Conservation (phyloP, 352 stramenopile genomes). For the Globisporangium uncinulatum region DNA sequence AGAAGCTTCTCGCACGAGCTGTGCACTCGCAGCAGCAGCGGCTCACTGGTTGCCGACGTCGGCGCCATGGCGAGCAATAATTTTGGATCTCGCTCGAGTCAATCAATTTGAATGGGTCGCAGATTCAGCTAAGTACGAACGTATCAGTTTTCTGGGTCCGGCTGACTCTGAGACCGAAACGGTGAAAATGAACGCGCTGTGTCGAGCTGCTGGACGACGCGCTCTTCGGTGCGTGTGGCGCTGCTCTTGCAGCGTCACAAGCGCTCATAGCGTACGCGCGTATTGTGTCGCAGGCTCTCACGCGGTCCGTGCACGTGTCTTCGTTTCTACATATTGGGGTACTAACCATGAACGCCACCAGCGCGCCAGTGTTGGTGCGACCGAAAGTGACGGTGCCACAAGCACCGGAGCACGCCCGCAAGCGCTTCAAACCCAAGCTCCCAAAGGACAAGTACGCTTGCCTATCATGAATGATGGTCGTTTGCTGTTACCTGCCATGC, state of each 20-base stretch:
- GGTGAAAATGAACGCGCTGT: too few relatives aligned
- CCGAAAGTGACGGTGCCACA: constrained; percentile 36
- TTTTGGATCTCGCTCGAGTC: not conserved
- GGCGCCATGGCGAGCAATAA: constrained; percentile 22
- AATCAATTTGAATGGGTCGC: too few relatives aligned
- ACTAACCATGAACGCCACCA: not conserved
- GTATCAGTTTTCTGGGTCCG: too few relatives aligned
- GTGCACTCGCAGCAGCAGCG: constrained; percentile 39
- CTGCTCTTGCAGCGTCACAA: too few relatives aligned
- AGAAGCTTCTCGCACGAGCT: constrained; percentile 46
- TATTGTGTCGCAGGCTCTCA: too few relatives aligned
- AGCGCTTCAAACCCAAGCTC: constrained; percentile 43
- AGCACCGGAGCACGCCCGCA: constrained; percentile 12
- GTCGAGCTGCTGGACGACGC: not conserved
- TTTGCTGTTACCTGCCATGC: not conserved
- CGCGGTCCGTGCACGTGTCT: too few relatives aligned
- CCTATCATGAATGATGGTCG: not conserved
- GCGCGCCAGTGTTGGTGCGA: constrained; percentile 3
- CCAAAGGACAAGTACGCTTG: constrained; percentile 38
- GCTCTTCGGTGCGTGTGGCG: not conserved
- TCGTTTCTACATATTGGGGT: too few relatives aligned
- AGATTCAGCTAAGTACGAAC: too few relatives aligned
- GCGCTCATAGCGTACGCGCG: too few relatives aligned
- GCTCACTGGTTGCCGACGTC: constrained; percentile 7
- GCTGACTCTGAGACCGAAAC: too few relatives aligned